These are phyloP conservation scores for Aureobasidium sp. DNA, from an alignment of 2,329 filamentous ascomycete genomes.

Conservation along the genomic window DNA sequence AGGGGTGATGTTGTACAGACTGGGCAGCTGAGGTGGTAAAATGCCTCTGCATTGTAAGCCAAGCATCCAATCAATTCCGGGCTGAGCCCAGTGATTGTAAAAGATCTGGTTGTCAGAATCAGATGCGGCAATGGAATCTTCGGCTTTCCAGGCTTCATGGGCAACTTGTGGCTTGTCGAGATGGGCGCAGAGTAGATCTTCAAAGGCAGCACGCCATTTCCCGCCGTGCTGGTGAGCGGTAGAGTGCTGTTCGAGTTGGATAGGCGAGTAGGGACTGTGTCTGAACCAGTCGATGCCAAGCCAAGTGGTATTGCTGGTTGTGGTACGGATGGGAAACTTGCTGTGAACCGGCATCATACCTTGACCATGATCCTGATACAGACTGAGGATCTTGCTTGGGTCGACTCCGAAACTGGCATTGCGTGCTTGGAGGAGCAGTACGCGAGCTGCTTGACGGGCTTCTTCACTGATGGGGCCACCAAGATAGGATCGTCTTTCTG, in stretches of 20 bases:
- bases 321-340: constrained; percentile 17
- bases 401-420: constrained; percentile 21
- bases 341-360: constrained; percentile 8
- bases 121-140: not conserved
- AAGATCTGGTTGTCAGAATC: constrained; percentile 11
- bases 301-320: constrained; percentile 22
- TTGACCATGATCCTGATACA: constrained; percentile 22
- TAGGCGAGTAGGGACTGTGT: constrained; percentile 46
- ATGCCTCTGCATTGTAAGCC: constrained; percentile 29
- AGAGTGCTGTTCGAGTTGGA: constrained; percentile 43
- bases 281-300: constrained; percentile 30
- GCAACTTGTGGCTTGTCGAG: constrained; percentile 22
- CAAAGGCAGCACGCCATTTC: constrained; percentile 51
- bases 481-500: constrained; percentile 10
- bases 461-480: constrained; percentile 17
- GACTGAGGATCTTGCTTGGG: constrained; percentile 19
- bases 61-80: constrained; percentile 30
- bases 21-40: constrained; percentile 25
- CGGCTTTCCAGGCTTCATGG: constrained; percentile 15
- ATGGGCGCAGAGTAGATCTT: constrained; percentile 46
- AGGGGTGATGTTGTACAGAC: constrained; percentile 14
- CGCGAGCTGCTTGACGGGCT: constrained; percentile 17
- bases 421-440: constrained; percentile 21
- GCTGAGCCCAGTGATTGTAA: constrained; percentile 17
- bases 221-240: constrained; percentile 27